Conservation (phyloP, 2,329 filamentous ascomycete species). For the Trichoderma sp. region DNA sequence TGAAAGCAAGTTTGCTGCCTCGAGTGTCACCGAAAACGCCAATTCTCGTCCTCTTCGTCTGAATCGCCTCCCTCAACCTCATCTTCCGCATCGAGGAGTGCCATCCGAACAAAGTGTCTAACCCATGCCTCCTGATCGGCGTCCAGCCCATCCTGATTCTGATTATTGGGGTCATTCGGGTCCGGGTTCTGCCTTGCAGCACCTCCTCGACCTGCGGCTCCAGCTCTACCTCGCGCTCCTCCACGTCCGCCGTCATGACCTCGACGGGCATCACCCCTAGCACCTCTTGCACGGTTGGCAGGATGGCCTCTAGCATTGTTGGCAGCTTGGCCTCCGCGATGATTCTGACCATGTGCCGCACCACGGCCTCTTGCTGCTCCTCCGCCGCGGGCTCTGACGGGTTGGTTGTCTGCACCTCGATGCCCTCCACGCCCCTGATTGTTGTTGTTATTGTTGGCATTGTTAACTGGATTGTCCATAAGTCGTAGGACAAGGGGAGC, state of each 20-base stretch:
- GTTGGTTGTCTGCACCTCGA: constrained; percentile 3
- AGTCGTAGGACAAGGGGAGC: constrained; percentile 57
- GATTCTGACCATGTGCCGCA: not conserved
- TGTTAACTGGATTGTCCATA: constrained; percentile 36
- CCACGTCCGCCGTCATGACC: constrained; percentile 14
- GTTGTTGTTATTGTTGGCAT: not conserved
- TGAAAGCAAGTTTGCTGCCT: not conserved
- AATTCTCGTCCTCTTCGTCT: constrained; percentile 31
- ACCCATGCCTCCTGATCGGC: constrained; percentile 52
- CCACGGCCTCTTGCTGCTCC: constrained; percentile 14
- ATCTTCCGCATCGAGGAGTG: constrained; percentile 53
- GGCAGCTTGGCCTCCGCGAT: not conserved
- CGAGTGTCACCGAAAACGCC: constrained; percentile 22
- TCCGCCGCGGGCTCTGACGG: not conserved
- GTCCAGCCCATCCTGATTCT: constrained; percentile 37
- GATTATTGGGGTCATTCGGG: not conserved
- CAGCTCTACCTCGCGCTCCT: constrained; percentile 15
- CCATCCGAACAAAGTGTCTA: constrained; percentile 52
- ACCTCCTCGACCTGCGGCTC: constrained; percentile 21
- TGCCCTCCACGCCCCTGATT: constrained; percentile 25
- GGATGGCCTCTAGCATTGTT: constrained; percentile 9
- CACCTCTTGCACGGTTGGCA: constrained; percentile 14
- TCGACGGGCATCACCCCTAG: constrained; percentile 8
- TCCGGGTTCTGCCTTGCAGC: not conserved
- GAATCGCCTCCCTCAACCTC: constrained; percentile 39